These are phyloP conservation scores for Cordyceps militaris DNA, from an alignment of 2,329 filamentous ascomycete species.

Conservation along the genomic window DNA sequence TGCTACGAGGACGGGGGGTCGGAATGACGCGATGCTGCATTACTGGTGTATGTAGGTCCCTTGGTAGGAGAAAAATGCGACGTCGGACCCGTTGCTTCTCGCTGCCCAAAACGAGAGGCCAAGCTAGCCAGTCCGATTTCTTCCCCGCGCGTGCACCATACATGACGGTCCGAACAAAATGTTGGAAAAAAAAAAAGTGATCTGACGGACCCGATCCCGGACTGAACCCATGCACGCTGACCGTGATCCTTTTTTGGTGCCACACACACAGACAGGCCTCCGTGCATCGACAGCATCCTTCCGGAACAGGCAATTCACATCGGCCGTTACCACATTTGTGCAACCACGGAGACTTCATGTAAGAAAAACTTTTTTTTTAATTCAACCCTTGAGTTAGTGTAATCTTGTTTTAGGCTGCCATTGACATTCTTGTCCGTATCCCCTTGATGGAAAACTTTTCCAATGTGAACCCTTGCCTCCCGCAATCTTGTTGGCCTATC, in stretches of 20 bases:
- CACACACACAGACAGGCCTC: background rate
- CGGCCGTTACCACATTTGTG: slow-evolving; percentile 1
- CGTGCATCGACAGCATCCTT: background rate
- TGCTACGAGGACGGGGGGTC: background rate
- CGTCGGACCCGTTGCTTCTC: too few species aligned
- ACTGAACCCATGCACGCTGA: background rate
- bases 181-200: background rate
- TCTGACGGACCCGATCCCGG: background rate
- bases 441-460: background rate
- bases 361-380: background rate
- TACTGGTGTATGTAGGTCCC: too few species aligned
- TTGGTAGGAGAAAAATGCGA: too few species aligned
- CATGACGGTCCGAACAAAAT: background rate
- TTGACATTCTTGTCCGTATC: background rate
- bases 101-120: too few species aligned
- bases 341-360: background rate
- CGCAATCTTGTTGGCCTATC: background rate
- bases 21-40: background rate
- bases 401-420: background rate
- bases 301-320: slow-evolving; percentile 7
- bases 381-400: background rate
- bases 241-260: background rate
- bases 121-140: too few species aligned
- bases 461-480: background rate
- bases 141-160: background rate